Base-by-base conservation (phyloP, 805 yeast genomes). In the Myxozyma mucilagina region DNA sequence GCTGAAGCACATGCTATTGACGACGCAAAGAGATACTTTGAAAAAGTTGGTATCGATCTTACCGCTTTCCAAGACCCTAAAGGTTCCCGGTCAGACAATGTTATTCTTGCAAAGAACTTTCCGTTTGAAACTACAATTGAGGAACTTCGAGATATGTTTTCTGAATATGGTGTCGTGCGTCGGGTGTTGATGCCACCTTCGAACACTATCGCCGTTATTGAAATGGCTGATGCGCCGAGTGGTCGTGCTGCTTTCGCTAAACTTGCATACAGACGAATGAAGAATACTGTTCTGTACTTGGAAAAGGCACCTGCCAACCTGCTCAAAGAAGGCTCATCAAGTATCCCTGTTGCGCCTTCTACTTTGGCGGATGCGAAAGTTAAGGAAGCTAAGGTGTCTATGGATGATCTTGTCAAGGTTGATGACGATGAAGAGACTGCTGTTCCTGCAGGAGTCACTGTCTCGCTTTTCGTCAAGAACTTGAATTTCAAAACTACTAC, bases 1-100 rank as follows among this genome's bases (percentile, higher is more conserved):
- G 98, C 99, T 0, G 99, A 94, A 76, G 96, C 97, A 1, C 94
- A 91, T 71, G 97, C 92, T 16, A 86, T 94, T 70, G 94, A 92
- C 48, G 94, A 87, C 73, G 96, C 94, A 11, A 83, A 97, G 70
- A 84, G 84, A 68, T 94, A 85, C 75, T 94, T 94, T 74, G 96
- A 90, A 73, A 75, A 78, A 29, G 87, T 87, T 71, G 96, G 96
- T 39, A 89, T 94, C 47, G 97, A 93, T 76, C 77, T 94, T 62
- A 79, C 87, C 1, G 81, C 84, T 39, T 93, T 94, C 71, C 80
- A 81, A 62, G 80, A 78, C 64, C 31, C 47, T 9, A 80, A 81
- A 62, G 80, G 77, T 61, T 42, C 44, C 4, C 81, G 88, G 64
- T 96, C 90, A 69, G 97, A 93, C 72, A 82, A 80, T 59, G 80